phyloP scores from a whole-genome alignment of 2,329 filamentous ascomycete genomes.

The Trichophaea hybrida region DNA sequence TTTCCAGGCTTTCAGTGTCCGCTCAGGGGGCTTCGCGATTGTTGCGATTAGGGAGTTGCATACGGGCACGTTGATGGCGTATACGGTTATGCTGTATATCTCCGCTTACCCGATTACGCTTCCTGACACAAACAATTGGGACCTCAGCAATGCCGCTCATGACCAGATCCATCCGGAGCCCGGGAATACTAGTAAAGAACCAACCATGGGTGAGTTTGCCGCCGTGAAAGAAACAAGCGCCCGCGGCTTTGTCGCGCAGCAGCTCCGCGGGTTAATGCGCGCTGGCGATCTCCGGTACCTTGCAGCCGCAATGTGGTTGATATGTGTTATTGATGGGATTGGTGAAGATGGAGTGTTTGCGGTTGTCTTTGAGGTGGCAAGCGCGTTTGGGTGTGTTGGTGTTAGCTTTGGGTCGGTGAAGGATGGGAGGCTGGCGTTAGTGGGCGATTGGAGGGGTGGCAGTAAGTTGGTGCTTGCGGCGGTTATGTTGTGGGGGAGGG shows the following conservation, averaged over 20 bases:
- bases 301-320: constrained; percentile 12
- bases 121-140: background rate
- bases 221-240: background rate
- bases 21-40: constrained; percentile 40
- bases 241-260: constrained; percentile 5
- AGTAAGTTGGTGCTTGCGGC: constrained; percentile 22
- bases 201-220: no score
- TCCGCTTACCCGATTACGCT: constrained; percentile 40
- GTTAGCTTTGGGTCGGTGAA: constrained; percentile 20
- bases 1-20: constrained; percentile 40
- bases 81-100: constrained; percentile 47
- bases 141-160: constrained; percentile 7
- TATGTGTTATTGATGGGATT: constrained; percentile 16
- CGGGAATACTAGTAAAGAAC: no score
- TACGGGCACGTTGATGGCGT: constrained; percentile 39
- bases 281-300: constrained; percentile 1
- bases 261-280: constrained; percentile 14
- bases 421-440: constrained; percentile 22
- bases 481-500: constrained; percentile 23
- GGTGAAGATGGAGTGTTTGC: constrained; percentile 13
- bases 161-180: background rate
- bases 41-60: constrained; percentile 35
- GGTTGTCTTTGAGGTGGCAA: constrained; percentile 25
- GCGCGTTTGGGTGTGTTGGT: constrained; percentile 25
- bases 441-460: constrained; percentile 19